phyloP scores from a whole-genome alignment of 805 yeast species.

The Teunomyces aglyptinius region DNA sequence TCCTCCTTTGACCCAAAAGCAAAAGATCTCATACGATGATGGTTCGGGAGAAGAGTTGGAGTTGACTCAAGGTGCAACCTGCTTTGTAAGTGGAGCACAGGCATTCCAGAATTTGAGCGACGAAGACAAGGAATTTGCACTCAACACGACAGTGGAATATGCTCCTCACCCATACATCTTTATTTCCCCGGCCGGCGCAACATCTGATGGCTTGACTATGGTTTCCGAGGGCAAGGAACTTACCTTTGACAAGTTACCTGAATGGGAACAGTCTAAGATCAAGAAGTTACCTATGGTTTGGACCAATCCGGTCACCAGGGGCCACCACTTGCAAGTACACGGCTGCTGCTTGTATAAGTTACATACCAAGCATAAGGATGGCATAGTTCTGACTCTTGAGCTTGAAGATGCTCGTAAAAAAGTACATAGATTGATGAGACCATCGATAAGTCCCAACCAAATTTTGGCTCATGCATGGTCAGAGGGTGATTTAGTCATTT shows the following conservation, averaged over 20 bases:
- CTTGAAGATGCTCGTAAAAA: constrained; percentile 72
- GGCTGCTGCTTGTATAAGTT: constrained; percentile 81
- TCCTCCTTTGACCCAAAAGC: constrained; percentile 64
- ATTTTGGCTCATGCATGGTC: constrained; percentile 83
- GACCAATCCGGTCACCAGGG: constrained; percentile 85
- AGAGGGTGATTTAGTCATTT: constrained; percentile 81
- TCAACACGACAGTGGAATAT: constrained; percentile 76
- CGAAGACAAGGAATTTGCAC: constrained; percentile 72
- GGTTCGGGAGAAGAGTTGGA: constrained; percentile 58
- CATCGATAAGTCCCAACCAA: constrained; percentile 71
- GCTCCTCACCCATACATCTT: constrained; percentile 93
- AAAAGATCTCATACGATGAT: constrained; percentile 56
- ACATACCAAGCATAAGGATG: constrained; percentile 53
- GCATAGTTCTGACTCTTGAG: constrained; percentile 45
- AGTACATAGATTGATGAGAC: constrained; percentile 76
- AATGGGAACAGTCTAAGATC: constrained; percentile 77
- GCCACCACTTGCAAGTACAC: constrained; percentile 82
- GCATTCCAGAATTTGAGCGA: constrained; percentile 67
- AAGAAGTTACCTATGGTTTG: constrained; percentile 83
- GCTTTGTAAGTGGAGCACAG: constrained; percentile 79
- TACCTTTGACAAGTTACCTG: constrained; percentile 66
- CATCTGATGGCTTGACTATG: constrained; percentile 85
- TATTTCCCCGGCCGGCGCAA: constrained; percentile 77
- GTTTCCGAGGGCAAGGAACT: constrained; percentile 74
- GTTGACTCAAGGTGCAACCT: constrained; percentile 83